Base-by-base conservation (phyloP, 306 rosid genomes). In the Prinsepia uniflora region DNA sequence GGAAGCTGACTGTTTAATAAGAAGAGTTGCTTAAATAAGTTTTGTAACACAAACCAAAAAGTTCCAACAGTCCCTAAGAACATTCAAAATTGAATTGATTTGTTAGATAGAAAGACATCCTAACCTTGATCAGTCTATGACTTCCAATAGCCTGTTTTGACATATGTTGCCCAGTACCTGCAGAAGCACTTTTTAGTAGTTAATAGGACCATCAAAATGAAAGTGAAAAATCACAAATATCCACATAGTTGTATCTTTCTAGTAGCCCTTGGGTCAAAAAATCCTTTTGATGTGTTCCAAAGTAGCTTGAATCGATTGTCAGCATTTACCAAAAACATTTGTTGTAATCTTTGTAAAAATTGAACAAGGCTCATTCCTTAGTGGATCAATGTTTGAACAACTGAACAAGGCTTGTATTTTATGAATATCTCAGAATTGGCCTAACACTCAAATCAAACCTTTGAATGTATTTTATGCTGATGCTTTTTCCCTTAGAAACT, bases 311-410 rank as follows among this genome's bases (percentile, higher is more conserved):
- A 94, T 64, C 97, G 97, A 50, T 77, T 86, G 58, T 95, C 95
- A 63, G 99, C 99, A 84, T 94, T 94, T 55, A 94, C 96, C 77
- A 94, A 86, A 81, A 77, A 94, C 99, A 94, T 94, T 82, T 91
- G 99, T 75, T 89, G 88, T 60, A 94, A 85, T 64, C 97, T 91
- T 97, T 94, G 96, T 56, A 65, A 76, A 81, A 42, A 70, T 41
- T n/a, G 73, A 78, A 71, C 69, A 65, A 57, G 64, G 72, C 65
- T 84, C 75, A 86, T n/a, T n/a, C n/a, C n/a, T n/a, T n/a, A n/a
- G n/a, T n/a, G n/a, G n/a, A n/a, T n/a, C n/a, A n/a, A n/a, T n/a
- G n/a, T n/a, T n/a, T n/a, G n/a, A n/a, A n/a, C n/a, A n/a, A n/a
- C n/a, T n/a, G n/a, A n/a, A n/a, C n/a, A n/a, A n/a, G n/a, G n/a